Base-by-base conservation (phyloP, 441 rosid genomes). In the Adansonia gregorii region DNA sequence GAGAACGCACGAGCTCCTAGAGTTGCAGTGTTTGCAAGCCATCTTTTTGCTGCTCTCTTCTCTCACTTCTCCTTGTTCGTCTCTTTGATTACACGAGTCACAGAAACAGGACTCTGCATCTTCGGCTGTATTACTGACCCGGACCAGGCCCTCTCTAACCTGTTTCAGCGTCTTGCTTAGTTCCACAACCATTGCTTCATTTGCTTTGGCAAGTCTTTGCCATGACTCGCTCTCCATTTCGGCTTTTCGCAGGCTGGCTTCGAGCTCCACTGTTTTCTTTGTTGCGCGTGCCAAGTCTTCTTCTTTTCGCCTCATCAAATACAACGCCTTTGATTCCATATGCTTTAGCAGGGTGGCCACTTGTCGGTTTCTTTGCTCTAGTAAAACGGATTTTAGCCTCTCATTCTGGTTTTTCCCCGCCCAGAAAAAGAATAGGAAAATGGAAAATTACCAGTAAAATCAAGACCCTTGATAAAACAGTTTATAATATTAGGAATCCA, bases 231-330 rank as follows among this genome's bases (percentile, higher is more conserved):
- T 70, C 76, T 87, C 92, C 67, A 51, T 66, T 59, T 86, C 85
- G 10, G 82, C 72, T 76, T 77, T 86, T 22, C 43, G 84, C 61
- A 89, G 39, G 10, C 76, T 70, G 17, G 83, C 81, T 71, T 90
- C 89, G 0, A 90, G 90, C 82, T 84, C 91, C 75, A 63, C 46
- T 58, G 73, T 78, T 66, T 74, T 86, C 58, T 69, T 83, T 11
- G 68, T 82, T 7, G 91, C 91, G 69, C 22, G 73, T 9, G 74
- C 82, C 79, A 90, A 78, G 20, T 84, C 86, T 6, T 83, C 83
- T 22, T 90, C 91, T 56, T 86, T 90, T 70, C 82, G 88, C 48
- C 77, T 83, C 67, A 89, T 77, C 73, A 84, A 52, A 31, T 20
- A 51, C 15, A 52, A 12, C 2, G 86, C 82, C 45, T 81, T 86